Conservation (phyloP, 306 rosid species). For the Inga laurina region DNA sequence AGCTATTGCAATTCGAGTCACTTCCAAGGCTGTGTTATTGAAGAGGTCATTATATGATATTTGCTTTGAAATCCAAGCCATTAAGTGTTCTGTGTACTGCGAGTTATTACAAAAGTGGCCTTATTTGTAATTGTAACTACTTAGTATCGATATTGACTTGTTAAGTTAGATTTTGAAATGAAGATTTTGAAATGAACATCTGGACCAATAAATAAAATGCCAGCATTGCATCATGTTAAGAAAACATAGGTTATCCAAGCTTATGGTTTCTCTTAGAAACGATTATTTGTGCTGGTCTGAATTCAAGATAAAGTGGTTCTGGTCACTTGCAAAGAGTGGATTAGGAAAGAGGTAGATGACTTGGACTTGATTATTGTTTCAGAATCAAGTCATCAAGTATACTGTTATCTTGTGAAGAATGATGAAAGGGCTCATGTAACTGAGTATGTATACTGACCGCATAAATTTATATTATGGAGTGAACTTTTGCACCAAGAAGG, state of each 20-base stretch:
- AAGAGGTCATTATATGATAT: slow-evolving; percentile 26
- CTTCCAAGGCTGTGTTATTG: slow-evolving; percentile 26
- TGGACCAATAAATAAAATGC: slow-evolving; percentile 27
- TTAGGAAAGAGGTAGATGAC: slow-evolving; percentile 24
- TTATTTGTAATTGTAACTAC: slow-evolving; percentile 21
- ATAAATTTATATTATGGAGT: slow-evolving; percentile 2
- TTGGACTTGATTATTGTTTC: slow-evolving; percentile 14
- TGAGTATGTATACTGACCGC: neutral
- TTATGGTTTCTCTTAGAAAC: neutral
- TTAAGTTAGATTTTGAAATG: slow-evolving; percentile 15
- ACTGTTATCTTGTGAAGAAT: neutral
- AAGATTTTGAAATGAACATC: slow-evolving; percentile 12
- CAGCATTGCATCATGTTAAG: slow-evolving; percentile 48
- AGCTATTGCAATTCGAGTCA: slow-evolving; percentile 23
- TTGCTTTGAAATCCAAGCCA: slow-evolving; percentile 27
- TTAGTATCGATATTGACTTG: slow-evolving; percentile 3
- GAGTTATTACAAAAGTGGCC: slow-evolving; percentile 16
- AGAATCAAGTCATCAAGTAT: slow-evolving; percentile 19
- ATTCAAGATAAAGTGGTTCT: slow-evolving; percentile 28
- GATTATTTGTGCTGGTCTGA: slow-evolving; percentile 30
- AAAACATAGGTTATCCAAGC: slow-evolving; percentile 26
- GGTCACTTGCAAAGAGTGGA: slow-evolving; percentile 24
- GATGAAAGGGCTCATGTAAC: slow-evolving; percentile 12
- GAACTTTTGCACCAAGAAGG: slow-evolving; percentile 2
- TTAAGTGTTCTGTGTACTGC: neutral